Conservation (phyloP, 2,329 filamentous ascomycete species). For the Fusarium sp. region DNA sequence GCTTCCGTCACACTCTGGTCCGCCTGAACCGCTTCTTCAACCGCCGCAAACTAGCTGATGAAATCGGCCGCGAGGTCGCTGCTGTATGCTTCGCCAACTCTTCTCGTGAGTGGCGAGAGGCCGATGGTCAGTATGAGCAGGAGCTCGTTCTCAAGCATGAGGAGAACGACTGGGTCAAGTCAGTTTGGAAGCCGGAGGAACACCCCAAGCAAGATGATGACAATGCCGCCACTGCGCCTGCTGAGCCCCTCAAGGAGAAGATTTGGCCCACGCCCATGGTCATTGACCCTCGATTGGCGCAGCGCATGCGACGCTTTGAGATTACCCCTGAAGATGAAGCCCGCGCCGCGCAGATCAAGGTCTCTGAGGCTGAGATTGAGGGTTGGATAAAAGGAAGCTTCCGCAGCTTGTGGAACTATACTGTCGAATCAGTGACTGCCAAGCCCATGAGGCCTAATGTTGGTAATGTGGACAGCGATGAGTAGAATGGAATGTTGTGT, state of each 20-base stretch:
- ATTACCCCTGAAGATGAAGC: slow-evolving; percentile 76
- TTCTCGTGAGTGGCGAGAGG: slow-evolving; percentile 62
- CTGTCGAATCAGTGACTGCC: slow-evolving; percentile 53
- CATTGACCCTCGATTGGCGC: slow-evolving; percentile 79
- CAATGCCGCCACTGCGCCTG: slow-evolving; percentile 48
- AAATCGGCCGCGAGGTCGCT: slow-evolving; percentile 87
- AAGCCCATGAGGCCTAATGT: slow-evolving; percentile 57
- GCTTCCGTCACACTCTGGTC: slow-evolving; percentile 89
- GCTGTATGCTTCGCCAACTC: slow-evolving; percentile 79
- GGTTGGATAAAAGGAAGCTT: slow-evolving; percentile 74
- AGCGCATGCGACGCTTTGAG: slow-evolving; percentile 84
- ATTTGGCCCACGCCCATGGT: slow-evolving; percentile 82
- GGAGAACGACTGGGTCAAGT: slow-evolving; percentile 87
- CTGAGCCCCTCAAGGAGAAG: slow-evolving; percentile 67
- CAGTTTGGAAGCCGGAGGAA: slow-evolving; percentile 70
- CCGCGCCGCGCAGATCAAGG: slow-evolving; percentile 69
- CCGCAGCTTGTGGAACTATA: slow-evolving; percentile 65
- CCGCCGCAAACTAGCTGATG: slow-evolving; percentile 84
- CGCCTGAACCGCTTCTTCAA: slow-evolving; percentile 90
- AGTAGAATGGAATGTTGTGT: slow-evolving; percentile 24
- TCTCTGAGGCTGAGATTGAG: slow-evolving; percentile 76
- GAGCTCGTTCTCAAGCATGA: slow-evolving; percentile 73
- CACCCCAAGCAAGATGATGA: slow-evolving; percentile 58
- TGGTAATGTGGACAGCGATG: slow-evolving; percentile 55
- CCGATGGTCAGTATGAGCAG: slow-evolving; percentile 54